A percentile compares a stretch with the other conserved stretches of the same genome.
Conservation (phyloP, 108 stramenopile species). For the Seminavis robusta region DNA sequence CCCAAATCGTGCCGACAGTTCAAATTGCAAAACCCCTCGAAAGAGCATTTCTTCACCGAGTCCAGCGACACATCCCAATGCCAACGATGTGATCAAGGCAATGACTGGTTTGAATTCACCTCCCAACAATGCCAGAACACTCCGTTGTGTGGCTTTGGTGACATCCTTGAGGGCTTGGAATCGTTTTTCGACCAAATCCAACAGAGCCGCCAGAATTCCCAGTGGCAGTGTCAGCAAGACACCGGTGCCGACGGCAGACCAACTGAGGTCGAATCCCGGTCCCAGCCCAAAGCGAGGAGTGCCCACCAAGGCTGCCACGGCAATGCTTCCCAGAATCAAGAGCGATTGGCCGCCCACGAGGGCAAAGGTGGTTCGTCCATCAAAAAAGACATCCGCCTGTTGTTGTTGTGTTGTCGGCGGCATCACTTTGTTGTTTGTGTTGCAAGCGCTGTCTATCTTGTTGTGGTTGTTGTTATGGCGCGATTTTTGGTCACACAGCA, state of each 20-base stretch:
- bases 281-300: constrained; percentile 71
- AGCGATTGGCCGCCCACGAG: constrained; percentile 68
- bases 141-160: constrained; percentile 72
- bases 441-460: neutral
- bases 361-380: constrained; percentile 38
- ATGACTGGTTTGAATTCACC: constrained; percentile 46
- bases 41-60: constrained; percentile 88
- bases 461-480: neutral
- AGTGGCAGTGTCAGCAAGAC: constrained; percentile 54
- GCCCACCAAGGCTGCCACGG: constrained; percentile 19
- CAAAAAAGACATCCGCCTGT: constrained; percentile 16
- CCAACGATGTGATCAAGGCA: constrained; percentile 32
- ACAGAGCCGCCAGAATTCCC: constrained; percentile 35
- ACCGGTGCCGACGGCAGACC: constrained; percentile 29
- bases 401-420: neutral
- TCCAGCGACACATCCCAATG: constrained; percentile 75
- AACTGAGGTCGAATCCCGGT: constrained; percentile 27
- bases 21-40: constrained; percentile 73
- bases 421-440: constrained; percentile 1
- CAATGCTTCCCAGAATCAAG: constrained; percentile 45
- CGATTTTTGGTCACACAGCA: neutral
- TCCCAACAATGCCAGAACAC: constrained; percentile 68
- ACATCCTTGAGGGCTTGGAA: constrained; percentile 68
- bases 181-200: constrained; percentile 58
- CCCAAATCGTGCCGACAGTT: constrained; percentile 30